Evolutionary conservation across 768 basidiomycete genomes (phyloP).

Genomic region (Mycena galopus): DNA sequence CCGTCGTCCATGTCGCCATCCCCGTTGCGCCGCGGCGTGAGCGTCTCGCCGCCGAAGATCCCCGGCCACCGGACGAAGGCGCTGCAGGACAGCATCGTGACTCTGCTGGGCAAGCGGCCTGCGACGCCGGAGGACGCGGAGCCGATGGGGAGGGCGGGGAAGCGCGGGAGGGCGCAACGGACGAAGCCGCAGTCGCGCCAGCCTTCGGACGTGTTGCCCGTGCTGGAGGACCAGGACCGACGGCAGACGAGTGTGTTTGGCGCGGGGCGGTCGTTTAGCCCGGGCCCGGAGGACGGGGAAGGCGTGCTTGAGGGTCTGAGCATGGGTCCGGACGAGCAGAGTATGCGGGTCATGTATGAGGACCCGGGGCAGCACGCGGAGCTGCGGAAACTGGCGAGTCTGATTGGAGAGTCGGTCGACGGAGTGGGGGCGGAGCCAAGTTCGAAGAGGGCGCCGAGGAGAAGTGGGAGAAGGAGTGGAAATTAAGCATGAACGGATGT

Average conservation of each 20-base stretch:
- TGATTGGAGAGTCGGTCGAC: slow-evolving; percentile 30
- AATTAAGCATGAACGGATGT: neutral
- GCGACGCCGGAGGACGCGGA: slow-evolving; percentile 46
- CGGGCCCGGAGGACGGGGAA: slow-evolving; percentile 8
- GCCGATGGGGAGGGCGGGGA: neutral
- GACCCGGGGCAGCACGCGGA: slow-evolving; percentile 32
- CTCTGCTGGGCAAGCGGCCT: slow-evolving; percentile 77
- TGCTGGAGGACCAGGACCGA: neutral
- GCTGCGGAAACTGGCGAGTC: slow-evolving; percentile 21
- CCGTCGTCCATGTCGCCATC: slow-evolving; percentile 73
- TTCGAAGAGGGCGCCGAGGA: neutral
- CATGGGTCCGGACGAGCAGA: slow-evolving; percentile 29
- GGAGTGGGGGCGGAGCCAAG: neutral
- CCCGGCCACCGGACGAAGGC: slow-evolving; percentile 66
- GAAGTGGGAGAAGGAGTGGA: slow-evolving; percentile 15
- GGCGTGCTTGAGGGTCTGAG: slow-evolving; percentile 21
- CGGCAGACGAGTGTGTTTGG: slow-evolving; percentile 10
- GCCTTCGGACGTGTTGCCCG: slow-evolving; percentile 18
- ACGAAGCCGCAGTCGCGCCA: slow-evolving; percentile 31
- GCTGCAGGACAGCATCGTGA: slow-evolving; percentile 76
- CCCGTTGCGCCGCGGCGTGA: slow-evolving; percentile 32
- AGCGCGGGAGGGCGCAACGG: neutral
- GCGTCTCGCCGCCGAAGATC: slow-evolving; percentile 58
- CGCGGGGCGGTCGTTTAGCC: slow-evolving; percentile 23
- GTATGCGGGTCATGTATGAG: slow-evolving; percentile 33